Evolutionary conservation across 2,329 filamentous ascomycete genomes (phyloP).

Genomic region (Apiospora koreana): DNA sequence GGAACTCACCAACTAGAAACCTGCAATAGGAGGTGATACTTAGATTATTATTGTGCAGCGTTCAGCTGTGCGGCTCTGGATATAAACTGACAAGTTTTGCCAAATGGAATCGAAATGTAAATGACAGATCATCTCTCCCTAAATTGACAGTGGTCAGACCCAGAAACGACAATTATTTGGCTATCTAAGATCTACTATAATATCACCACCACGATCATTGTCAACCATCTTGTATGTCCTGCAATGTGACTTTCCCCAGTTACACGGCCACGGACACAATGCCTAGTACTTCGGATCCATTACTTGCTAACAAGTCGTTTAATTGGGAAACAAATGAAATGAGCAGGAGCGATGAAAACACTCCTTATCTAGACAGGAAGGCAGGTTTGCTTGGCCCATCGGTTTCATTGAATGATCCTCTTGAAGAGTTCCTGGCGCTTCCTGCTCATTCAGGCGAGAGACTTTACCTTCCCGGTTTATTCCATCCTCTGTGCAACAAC

Average conservation of each 20-base stretch:
- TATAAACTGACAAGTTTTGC: background rate
- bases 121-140: too few relatives aligned
- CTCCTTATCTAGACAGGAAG: background rate
- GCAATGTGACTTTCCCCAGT: too few relatives aligned
- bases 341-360: background rate
- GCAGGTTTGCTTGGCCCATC: background rate
- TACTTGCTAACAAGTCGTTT: background rate
- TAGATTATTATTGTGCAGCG: too few relatives aligned
- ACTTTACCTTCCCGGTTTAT: background rate
- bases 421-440: background rate
- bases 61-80: background rate
- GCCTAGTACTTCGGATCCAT: background rate
- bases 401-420: background rate
- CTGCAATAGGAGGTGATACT: background rate
- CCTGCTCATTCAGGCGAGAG: background rate
- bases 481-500: background rate
- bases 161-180: too few relatives aligned
- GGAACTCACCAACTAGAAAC: background rate
- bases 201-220: background rate
- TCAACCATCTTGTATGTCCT: background rate
- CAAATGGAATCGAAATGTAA: background rate
- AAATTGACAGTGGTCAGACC: too few relatives aligned
- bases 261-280: background rate
- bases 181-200: background rate
- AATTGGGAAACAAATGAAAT: background rate